These are phyloP conservation scores for Macroventuria anomochaeta DNA, from an alignment of 2,329 filamentous ascomycete species.

Conservation along the genomic window DNA sequence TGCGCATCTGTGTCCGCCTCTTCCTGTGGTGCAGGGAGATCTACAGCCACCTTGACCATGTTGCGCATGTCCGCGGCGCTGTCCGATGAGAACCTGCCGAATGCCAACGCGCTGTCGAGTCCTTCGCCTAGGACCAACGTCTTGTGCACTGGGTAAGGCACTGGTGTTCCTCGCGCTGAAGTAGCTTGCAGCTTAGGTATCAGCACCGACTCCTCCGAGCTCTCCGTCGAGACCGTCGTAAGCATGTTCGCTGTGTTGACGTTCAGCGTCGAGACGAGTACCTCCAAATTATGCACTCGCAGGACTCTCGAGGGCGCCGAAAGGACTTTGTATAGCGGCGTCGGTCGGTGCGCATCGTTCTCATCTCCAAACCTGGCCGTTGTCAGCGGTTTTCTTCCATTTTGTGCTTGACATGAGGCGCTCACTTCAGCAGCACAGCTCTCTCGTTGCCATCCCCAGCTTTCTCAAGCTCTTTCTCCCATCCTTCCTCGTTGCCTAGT, in stretches of 20 bases:
- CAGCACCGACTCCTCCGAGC: slow-evolving; percentile 70
- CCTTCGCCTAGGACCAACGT: slow-evolving; percentile 77
- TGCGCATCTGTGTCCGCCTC: slow-evolving; percentile 37
- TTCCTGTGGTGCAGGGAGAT: slow-evolving; percentile 57
- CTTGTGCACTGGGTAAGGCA: slow-evolving; percentile 85
- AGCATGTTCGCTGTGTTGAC: slow-evolving; percentile 50
- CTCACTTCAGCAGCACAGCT: slow-evolving; percentile 52
- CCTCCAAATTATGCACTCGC: slow-evolving; percentile 68
- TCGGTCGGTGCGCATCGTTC: slow-evolving; percentile 53
- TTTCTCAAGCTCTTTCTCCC: slow-evolving; percentile 53
- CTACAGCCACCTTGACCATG: slow-evolving; percentile 63
- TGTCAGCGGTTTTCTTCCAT: slow-evolving; percentile 20
- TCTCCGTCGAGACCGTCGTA: slow-evolving; percentile 40
- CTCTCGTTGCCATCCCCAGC: slow-evolving; percentile 40
- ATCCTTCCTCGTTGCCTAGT: slow-evolving; percentile 49
- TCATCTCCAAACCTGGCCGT: slow-evolving; percentile 61
- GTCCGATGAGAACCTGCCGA: slow-evolving; percentile 49
- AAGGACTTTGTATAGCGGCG: slow-evolving; percentile 65
- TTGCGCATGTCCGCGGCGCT: slow-evolving; percentile 49
- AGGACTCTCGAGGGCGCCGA: slow-evolving; percentile 68
- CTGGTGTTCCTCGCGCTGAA: slow-evolving; percentile 68
- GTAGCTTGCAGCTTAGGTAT: slow-evolving; percentile 74
- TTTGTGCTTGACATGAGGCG: not conserved
- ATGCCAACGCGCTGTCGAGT: slow-evolving; percentile 69
- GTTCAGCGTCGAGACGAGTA: slow-evolving; percentile 63